Base-by-base conservation (phyloP, 2,329 filamentous ascomycete species). In the Ophiostoma sp. region DNA sequence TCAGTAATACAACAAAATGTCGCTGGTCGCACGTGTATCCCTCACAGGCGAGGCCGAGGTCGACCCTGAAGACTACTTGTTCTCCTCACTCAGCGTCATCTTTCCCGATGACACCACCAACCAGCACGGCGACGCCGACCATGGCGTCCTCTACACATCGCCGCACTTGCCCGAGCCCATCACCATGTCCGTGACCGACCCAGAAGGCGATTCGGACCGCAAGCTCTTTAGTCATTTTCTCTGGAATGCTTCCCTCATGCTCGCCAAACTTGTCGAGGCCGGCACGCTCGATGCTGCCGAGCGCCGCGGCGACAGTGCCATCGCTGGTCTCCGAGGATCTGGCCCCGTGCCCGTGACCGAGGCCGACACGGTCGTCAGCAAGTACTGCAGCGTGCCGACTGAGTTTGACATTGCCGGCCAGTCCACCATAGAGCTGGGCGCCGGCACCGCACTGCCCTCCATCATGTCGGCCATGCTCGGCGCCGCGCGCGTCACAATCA, bases 141-240 rank as follows among this genome's bases (percentile, higher is more conserved):
- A 85, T 70, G 78, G 80, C 18, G 82, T 91, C 45, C 73, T 86
- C 42, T 91, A 91, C 77, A 79, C 78, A 27, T 87, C 82, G 69
- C 84, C 80, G 49, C 79, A 80, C 69, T 79, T 85, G 16, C 82
- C 80, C 16, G 75, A 74, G 66, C 79, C 80, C 11, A 74, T 85
- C 62, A 72, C 75, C 62, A 78, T 85, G 73, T 77, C 77, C 8
- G 79, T 85, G 18, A 76, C 80, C 36, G 79, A 85, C 73, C 86
- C 78, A 12, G 75, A 78, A 44, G 79, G 76, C 44, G 85, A 87
- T 67, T 77, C 81, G 42, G 84, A 87, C 73, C 78, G 87, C 65
- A 76, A 77, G 27, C 81, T 91, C 62, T 92, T 91, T 75, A 86
- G 87, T 70, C 89, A 92, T 75, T 91, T 88, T 76, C 77, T 92